Percentiles rank a stretch among this genome's conserved stretches.
Conservation (phyloP, 305 asterid species). For the Fraxinus baroniana region DNA sequence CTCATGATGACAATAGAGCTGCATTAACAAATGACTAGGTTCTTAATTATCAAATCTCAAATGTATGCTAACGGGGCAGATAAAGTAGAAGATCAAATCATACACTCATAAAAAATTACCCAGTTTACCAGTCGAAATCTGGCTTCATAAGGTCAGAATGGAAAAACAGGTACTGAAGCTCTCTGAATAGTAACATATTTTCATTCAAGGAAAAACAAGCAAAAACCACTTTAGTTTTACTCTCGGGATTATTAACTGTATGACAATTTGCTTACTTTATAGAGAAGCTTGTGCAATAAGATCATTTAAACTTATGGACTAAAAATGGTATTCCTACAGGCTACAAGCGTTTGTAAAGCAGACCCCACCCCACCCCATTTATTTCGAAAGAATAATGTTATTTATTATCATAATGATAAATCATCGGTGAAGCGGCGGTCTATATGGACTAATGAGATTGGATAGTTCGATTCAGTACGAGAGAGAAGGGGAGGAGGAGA, state of each 20-base stretch:
- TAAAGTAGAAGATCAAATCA: background rate
- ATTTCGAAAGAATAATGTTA: background rate
- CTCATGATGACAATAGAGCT: background rate
- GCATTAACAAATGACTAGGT: background rate
- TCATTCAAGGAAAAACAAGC: background rate
- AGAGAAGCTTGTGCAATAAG: background rate
- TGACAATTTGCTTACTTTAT: background rate
- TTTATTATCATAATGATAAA: too few relatives aligned
- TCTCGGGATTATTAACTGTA: background rate
- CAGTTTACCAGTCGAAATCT: background rate
- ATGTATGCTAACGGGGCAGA: background rate
- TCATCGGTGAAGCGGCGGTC: background rate
- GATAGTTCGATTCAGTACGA: too few relatives aligned
- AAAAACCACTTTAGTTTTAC: background rate
- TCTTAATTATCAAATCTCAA: background rate
- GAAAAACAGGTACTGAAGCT: background rate
- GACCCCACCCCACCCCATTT: background rate
- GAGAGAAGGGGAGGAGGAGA: background rate
- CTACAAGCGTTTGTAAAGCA: background rate
- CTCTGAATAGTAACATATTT: background rate
- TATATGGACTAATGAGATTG: background rate
- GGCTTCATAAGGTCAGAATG: background rate
- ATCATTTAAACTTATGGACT: background rate
- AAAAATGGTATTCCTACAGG: background rate
- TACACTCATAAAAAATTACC: background rate